Evolutionary conservation across 768 basidiomycete species (phyloP).

Genomic region (Tricholoma furcatifolium): DNA sequence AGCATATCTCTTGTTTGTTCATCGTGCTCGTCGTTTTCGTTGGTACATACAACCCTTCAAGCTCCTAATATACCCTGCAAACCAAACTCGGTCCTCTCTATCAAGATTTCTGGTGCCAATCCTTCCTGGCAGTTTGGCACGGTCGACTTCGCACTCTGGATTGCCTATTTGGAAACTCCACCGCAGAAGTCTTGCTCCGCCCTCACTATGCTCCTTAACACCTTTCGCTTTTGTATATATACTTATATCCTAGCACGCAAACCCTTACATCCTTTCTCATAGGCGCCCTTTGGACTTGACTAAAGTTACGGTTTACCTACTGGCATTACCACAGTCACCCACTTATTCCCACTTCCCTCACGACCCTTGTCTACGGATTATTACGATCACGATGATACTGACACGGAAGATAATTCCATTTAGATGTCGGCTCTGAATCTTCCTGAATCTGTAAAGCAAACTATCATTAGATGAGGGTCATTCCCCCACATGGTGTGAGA

Average conservation of each 20-base stretch:
- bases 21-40: conserved; percentile 16
- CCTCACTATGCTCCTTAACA: conserved; percentile 10
- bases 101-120: conserved; percentile 7
- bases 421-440: conserved; percentile 8
- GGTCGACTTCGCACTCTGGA: not conserved
- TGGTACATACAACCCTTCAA: conserved; percentile 20
- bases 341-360: conserved; percentile 10
- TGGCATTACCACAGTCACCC: conserved; percentile 7
- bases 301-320: conserved; percentile 8
- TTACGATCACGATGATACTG: conserved; percentile 18
- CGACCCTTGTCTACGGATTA: conserved; percentile 14
- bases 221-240: conserved; percentile 4
- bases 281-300: conserved; percentile 4
- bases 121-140: not conserved
- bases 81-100: conserved; percentile 19
- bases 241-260: conserved; percentile 5
- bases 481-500: no score
- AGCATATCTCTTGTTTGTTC: conserved; percentile 14
- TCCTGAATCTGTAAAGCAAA: not conserved
- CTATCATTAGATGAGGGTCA: not conserved
- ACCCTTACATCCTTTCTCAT: conserved; percentile 1
- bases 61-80: conserved; percentile 27
- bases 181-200: conserved; percentile 1
- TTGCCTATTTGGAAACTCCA: conserved; percentile 9
- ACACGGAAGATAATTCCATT: conserved; percentile 14